Percentiles rank a stretch among this genome's conserved stretches.
These are phyloP conservation scores for Thinopyrum obtusiflorum DNA, from an alignment of 202 grass and related monocot genomes.

Conservation along the genomic window DNA sequence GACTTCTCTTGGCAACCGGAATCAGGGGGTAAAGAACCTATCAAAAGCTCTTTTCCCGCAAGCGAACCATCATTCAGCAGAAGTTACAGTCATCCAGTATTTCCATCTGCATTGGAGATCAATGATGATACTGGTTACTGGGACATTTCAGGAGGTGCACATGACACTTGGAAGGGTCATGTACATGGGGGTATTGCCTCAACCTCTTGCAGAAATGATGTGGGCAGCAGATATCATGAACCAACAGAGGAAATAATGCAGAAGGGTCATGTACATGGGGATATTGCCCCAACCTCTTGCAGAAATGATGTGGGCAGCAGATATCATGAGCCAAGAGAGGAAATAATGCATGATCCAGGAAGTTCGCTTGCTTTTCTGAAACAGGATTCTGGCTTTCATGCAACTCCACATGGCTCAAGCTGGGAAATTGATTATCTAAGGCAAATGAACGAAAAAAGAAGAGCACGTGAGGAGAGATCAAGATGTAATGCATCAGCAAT, in stretches of 20 bases:
- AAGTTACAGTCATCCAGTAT: slow-evolving; percentile 44
- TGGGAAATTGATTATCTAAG: slow-evolving; percentile 65
- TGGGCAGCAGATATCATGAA: slow-evolving; percentile 33
- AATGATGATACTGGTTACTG: slow-evolving; percentile 43
- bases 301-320: slow-evolving; percentile 35
- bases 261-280: slow-evolving; percentile 13
- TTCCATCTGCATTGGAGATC: slow-evolving; percentile 66
- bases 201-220: slow-evolving; percentile 35
- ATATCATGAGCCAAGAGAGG: slow-evolving; percentile 40
- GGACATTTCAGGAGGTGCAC: slow-evolving; percentile 30
- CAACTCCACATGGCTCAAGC: slow-evolving; percentile 31
- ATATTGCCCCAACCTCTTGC: slow-evolving; percentile 24
- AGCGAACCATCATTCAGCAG: slow-evolving; percentile 31
- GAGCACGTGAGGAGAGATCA: slow-evolving; percentile 32
- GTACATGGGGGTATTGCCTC: slow-evolving; percentile 16
- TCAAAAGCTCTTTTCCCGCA: slow-evolving; percentile 22
- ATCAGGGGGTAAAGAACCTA: slow-evolving; percentile 36
- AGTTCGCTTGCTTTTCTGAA: slow-evolving; percentile 54
- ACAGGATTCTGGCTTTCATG: slow-evolving; percentile 30
- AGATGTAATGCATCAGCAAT: slow-evolving; percentile 57
- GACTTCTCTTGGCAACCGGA: slow-evolving; percentile 42
- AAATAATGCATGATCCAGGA: slow-evolving; percentile 35
- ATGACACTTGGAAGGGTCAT: slow-evolving; percentile 25
- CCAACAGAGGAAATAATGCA: slow-evolving; percentile 38
- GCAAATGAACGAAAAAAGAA: slow-evolving; percentile 55